A percentile compares a stretch with the other conserved stretches of the same genome.
Conservation (phyloP, 2,329 filamentous ascomycete species). For the Penicillium digitatum region DNA sequence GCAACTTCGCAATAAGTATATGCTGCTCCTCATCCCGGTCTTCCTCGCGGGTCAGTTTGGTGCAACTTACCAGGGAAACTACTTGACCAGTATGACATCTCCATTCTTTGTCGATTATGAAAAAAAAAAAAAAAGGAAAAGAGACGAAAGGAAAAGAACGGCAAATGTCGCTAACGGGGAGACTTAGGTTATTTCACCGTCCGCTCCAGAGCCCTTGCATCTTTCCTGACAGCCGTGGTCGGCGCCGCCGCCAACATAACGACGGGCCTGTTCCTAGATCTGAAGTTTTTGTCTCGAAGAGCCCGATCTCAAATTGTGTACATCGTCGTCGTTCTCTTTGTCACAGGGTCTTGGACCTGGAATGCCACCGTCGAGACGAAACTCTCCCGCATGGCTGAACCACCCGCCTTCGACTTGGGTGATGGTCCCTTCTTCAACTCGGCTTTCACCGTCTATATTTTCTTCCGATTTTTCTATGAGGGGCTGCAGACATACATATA, state of each 20-base stretch:
- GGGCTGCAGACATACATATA: conserved; percentile 52
- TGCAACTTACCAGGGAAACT: conserved; percentile 50
- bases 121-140: too few species aligned
- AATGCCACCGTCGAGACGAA: conserved; percentile 48
- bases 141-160: too few species aligned
- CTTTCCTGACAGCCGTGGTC: conserved; percentile 45
- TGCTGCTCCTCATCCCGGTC: conserved; percentile 50
- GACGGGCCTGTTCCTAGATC: conserved; percentile 31
- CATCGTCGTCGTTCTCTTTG: conserved; percentile 40
- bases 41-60: conserved; percentile 53
- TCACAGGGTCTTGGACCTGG: conserved; percentile 48
- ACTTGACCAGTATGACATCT: conserved; percentile 40
- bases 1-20: conserved; percentile 44
- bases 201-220: conserved; percentile 46
- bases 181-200: conserved; percentile 49
- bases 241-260: conserved; percentile 40
- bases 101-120: too few species aligned
- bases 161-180: background rate
- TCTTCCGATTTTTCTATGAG: conserved; percentile 52
- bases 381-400: conserved; percentile 45
- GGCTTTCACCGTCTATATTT: conserved; percentile 48
- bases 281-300: conserved; percentile 41
- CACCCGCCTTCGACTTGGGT: conserved; percentile 41
- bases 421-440: conserved; percentile 20
- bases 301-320: conserved; percentile 45